Evolutionary conservation across 2,329 filamentous ascomycete species (phyloP), one percentile per base, ranked within the genome.

Genomic region (Fusarium hainanense): DNA sequence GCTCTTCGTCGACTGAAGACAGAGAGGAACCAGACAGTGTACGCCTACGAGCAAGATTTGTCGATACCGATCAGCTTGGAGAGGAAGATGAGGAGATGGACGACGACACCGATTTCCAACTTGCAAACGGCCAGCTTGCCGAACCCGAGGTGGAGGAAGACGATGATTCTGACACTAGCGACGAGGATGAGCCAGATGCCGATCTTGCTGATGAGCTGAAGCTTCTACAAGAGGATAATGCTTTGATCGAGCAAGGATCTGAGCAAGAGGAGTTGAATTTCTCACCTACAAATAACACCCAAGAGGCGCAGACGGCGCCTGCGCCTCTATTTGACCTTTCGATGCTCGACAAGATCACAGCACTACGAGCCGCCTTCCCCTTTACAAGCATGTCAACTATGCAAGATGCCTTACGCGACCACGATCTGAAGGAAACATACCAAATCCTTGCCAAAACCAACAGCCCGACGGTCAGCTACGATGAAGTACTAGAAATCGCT

Each of bases 311-410:
- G 16, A 27, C 32, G 5, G 46, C 55, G 14, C 44, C 50, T 20
- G 34, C 37, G 20, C 40, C 49, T 2, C n/a, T 23, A 48, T 48
- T 71, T 14, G 60, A 68, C 46, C 51, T 77, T 25, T 58, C 61
- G 13, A 71, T 66, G 23, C 46, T 79, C 1, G 79, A 83, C 34
- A 79, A 78, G 25, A 67, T 77, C 14, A 72, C 61, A 9, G 76
- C 79, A n/a, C 70, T 85, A 4, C 79, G 77, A 44, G 71, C 76
- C 18, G 83, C 84, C 0, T 87, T 85, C 44, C 85, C 85, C 4
- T 71, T 75, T 9, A 80, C 78, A 11, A 74, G 80, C 2, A 68
- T 77, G 9, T 69, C 76, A 4, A 68, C 77, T 10, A 81, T 82
- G 54, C 77, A 83, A 52, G 73, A 75, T 9, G 72, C 82, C 3